Evolutionary conservation across 768 basidiomycete genomes (phyloP).

Genomic region (Strobilomyces confusus): DNA sequence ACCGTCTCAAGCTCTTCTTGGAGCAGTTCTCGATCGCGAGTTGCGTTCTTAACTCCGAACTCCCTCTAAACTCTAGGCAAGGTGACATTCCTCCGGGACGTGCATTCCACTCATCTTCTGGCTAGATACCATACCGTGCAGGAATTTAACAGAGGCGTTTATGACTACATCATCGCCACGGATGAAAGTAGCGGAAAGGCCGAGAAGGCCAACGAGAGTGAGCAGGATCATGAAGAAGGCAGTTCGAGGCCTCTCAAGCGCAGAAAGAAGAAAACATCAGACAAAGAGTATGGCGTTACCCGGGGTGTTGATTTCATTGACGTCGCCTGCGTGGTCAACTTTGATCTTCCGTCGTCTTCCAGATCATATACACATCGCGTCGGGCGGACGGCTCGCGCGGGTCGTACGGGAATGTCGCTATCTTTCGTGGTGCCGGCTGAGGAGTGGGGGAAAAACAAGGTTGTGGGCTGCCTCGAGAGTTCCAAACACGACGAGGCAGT

Average conservation of each 20-base stretch:
- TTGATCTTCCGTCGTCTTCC: slow-evolving; percentile 88
- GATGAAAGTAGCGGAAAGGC: slow-evolving; percentile 72
- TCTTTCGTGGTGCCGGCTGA: slow-evolving; percentile 77
- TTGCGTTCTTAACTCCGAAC: slow-evolving; percentile 93
- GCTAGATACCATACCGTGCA: slow-evolving; percentile 91
- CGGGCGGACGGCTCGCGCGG: slow-evolving; percentile 94
- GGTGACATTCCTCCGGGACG: neutral
- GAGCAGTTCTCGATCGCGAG: slow-evolving; percentile 97
- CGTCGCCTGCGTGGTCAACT: slow-evolving; percentile 96
- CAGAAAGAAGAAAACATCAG: slow-evolving; percentile 46
- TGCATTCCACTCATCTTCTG: slow-evolving; percentile 1
- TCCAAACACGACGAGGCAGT: slow-evolving; percentile 67
- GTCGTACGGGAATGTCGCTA: slow-evolving; percentile 86
- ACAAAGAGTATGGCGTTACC: slow-evolving; percentile 89
- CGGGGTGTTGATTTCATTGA: slow-evolving; percentile 97
- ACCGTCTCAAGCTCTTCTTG: slow-evolving; percentile 94
- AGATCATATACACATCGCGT: slow-evolving; percentile 93
- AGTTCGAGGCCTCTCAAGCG: slow-evolving; percentile 45
- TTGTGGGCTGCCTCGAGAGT: slow-evolving; percentile 63
- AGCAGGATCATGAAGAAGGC: slow-evolving; percentile 41
- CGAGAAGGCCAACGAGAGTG: slow-evolving; percentile 48
- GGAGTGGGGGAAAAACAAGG: slow-evolving; percentile 71
- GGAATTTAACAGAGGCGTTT: slow-evolving; percentile 97
- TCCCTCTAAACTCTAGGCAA: slow-evolving; percentile 92
- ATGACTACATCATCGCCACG: slow-evolving; percentile 97